phyloP scores from a whole-genome alignment of 2,329 filamentous ascomycete genomes.

The Talaromyces sp. region DNA sequence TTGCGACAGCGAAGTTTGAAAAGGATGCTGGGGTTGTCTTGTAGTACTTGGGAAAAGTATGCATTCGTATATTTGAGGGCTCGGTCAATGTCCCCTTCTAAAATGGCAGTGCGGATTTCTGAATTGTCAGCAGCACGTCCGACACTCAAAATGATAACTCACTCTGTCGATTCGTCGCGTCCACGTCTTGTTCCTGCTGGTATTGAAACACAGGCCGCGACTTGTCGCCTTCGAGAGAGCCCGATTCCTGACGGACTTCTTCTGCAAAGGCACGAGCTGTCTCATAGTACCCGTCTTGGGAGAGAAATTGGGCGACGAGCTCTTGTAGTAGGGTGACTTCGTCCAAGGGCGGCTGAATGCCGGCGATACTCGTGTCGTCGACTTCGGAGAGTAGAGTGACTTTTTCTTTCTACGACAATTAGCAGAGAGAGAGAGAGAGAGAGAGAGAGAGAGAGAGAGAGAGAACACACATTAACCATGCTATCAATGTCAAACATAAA shows the following conservation, averaged over 20 bases:
- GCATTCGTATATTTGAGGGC: slow-evolving; percentile 75
- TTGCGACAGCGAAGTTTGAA: slow-evolving; percentile 86
- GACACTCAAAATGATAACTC: slow-evolving; percentile 30
- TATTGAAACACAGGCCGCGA: slow-evolving; percentile 51
- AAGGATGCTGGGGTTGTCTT: slow-evolving; percentile 74
- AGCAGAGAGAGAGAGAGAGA: neutral
- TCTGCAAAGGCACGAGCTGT: slow-evolving; percentile 82
- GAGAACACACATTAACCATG: slow-evolving; percentile 63
- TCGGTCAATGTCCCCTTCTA: slow-evolving; percentile 87
- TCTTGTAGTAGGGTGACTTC: slow-evolving; percentile 78
- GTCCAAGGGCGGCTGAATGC: slow-evolving; percentile 58
- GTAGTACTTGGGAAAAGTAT: slow-evolving; percentile 75
- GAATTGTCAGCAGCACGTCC: neutral
- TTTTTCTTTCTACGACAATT: slow-evolving; percentile 52
- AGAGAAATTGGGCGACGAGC: slow-evolving; percentile 80
- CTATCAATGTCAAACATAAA: slow-evolving; percentile 91
- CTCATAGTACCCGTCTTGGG: slow-evolving; percentile 93
- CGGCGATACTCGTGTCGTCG: slow-evolving; percentile 51
- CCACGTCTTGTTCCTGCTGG: slow-evolving; percentile 72
- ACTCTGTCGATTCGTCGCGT: slow-evolving; percentile 85
- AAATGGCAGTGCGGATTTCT: slow-evolving; percentile 73
- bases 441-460: neutral
- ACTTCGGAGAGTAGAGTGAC: slow-evolving; percentile 58
- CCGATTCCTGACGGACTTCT: slow-evolving; percentile 70
- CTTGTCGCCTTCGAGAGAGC: slow-evolving; percentile 59